Base-by-base conservation (phyloP, 2,329 filamentous ascomycete genomes). In the Calonectria honghensis region DNA sequence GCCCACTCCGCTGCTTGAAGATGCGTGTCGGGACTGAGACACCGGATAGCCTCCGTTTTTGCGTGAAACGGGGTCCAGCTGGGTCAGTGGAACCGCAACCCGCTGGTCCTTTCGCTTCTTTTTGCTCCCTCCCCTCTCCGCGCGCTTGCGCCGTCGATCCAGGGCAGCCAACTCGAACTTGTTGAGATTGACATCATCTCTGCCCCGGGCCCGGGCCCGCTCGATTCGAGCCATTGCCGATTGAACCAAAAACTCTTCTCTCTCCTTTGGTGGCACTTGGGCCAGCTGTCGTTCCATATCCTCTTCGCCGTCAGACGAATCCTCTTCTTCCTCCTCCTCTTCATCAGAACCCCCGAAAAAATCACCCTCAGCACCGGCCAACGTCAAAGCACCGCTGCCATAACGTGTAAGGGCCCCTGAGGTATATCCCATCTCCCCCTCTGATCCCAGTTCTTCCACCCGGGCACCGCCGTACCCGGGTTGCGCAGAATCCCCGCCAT, bases 91-190 rank as follows among this genome's bases (percentile, higher is more conserved):
- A 31, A 92, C 85, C 7, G 90, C 86, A 59, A 91, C 85, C 31
- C 90, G 87, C 70, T 89, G 85, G 69, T 88, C 86, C 77, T 85
- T 88, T 57, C 83, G 83, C 79, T 81, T 79, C 79, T 82, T 81
- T 45, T 79, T 82, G 74, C 82, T 82, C 51, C 85, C 83, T 68
- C 88, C 86, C 41, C 87, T 87, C 78, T 90, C 87, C 79, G 92
- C 86, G 73, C 93, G 91, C 83, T 92, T 91, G 76, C 90, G 87
- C 80, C 90, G 89, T 76, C 92, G 91, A 82, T 96, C 94, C 79
- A 98, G 89, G 61, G 95, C 96, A 75, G 93, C 94, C 79, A 98
- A 88, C 84, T 98, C 96, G 69, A 94, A 92, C 81, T 93, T 91
- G 79, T 91, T 95, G 76, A 98, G 90, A 83, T 93, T 94, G 71